These are phyloP conservation scores for Fusarium chuoi DNA, from an alignment of 2,329 filamentous ascomycete species.

Conservation along the genomic window DNA sequence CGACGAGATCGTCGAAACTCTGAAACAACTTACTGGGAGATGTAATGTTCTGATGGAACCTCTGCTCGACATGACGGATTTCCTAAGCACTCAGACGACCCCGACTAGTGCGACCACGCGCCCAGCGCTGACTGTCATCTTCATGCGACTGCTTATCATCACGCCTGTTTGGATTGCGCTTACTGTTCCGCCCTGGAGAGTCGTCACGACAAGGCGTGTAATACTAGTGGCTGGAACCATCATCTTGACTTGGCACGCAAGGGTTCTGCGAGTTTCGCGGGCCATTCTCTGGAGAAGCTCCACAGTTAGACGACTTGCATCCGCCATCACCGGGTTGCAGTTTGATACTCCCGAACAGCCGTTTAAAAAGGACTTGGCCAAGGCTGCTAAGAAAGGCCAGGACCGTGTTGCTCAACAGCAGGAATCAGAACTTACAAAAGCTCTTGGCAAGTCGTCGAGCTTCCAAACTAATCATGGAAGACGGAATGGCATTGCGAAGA, in stretches of 20 bases:
- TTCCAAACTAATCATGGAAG: slow-evolving; percentile 43
- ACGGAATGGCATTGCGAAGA: slow-evolving; percentile 57
- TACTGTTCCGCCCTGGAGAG: slow-evolving; percentile 81
- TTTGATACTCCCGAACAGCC: slow-evolving; percentile 66
- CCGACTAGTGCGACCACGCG: slow-evolving; percentile 91
- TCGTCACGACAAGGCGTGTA: slow-evolving; percentile 88
- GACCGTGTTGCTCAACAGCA: slow-evolving; percentile 27
- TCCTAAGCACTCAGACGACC: slow-evolving; percentile 88
- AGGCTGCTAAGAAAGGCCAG: slow-evolving; percentile 37
- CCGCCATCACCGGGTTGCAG: slow-evolving; percentile 81
- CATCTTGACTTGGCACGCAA: slow-evolving; percentile 90
- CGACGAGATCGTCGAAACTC: slow-evolving; percentile 95
- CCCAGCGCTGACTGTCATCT: slow-evolving; percentile 88
- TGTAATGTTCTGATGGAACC: slow-evolving; percentile 95
- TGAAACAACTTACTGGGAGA: slow-evolving; percentile 88
- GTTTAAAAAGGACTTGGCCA: slow-evolving; percentile 42
- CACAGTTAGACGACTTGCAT: slow-evolving; percentile 74
- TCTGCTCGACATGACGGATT: slow-evolving; percentile 88
- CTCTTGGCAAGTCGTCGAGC: slow-evolving; percentile 46
- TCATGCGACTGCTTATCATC: slow-evolving; percentile 87
- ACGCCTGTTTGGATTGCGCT: slow-evolving; percentile 89
- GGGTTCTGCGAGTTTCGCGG: slow-evolving; percentile 84
- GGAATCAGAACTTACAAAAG: slow-evolving; percentile 61
- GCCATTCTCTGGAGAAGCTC: slow-evolving; percentile 91
- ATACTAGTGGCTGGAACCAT: slow-evolving; percentile 88